Conservation (phyloP, 306 rosid species). For the Styphnolobium japonicum region DNA sequence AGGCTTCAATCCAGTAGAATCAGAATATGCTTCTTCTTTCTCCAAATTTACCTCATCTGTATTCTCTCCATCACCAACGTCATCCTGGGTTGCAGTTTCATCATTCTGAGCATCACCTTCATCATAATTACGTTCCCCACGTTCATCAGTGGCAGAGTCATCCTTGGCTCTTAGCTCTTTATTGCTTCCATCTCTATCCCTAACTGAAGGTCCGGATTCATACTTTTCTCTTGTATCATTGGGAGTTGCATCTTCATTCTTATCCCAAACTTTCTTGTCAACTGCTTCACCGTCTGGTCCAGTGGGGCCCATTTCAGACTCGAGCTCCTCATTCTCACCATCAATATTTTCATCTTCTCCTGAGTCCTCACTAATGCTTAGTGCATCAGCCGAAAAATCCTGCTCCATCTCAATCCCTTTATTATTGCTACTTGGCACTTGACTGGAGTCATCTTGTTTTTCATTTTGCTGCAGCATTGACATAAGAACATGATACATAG, state of each 20-base stretch:
- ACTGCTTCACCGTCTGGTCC: constrained; percentile 63
- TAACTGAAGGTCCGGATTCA: constrained; percentile 73
- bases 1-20: constrained; percentile 52
- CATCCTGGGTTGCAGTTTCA: constrained; percentile 38
- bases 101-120: constrained; percentile 47
- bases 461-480: constrained; percentile 49
- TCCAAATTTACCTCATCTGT: constrained; percentile 51
- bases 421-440: constrained; percentile 56
- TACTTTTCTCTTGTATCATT: constrained; percentile 48
- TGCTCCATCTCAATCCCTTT: constrained; percentile 87
- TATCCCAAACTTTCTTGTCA: constrained; percentile 70
- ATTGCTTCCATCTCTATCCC: constrained; percentile 53
- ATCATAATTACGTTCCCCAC: constrained; percentile 44
- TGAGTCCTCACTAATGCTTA: constrained; percentile 77
- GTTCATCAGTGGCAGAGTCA: constrained; percentile 49
- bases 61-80: constrained; percentile 47
- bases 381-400: constrained; percentile 71
- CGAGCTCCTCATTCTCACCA: constrained; percentile 59
- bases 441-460: constrained; percentile 52
- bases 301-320: constrained; percentile 71
- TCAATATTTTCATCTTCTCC: constrained; percentile 59
- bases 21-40: constrained; percentile 56
- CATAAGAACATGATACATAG: background rate
- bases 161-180: constrained; percentile 82
- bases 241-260: constrained; percentile 68